Conservation (phyloP, 768 basidiomycete species). For the Boletus reticuloceps region DNA sequence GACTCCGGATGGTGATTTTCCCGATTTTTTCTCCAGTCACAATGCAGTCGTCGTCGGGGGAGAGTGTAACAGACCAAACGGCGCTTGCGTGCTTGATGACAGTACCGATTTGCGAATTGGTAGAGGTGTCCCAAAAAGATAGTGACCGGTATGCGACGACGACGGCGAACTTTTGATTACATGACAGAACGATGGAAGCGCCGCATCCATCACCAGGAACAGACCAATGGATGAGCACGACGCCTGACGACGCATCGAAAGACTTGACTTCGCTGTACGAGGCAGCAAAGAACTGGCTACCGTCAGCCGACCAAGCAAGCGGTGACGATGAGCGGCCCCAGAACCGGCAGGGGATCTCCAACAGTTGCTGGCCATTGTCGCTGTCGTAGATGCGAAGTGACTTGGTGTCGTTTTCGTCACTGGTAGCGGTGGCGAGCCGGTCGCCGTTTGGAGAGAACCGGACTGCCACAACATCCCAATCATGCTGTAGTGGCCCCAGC, state of each 20-base stretch:
- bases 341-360: neutral
- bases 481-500: neutral
- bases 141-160: neutral
- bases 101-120: neutral
- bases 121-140: slow-evolving; percentile 1
- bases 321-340: neutral
- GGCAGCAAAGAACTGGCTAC: neutral
- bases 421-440: no score
- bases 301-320: neutral
- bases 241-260: neutral
- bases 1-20: neutral
- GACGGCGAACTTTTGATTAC: no score
- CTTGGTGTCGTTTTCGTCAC: neutral
- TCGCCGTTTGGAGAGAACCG: no score
- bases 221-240: no score
- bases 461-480: no score
- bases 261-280: neutral
- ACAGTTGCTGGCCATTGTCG: neutral
- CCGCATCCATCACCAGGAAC: no score
- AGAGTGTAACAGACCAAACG: neutral
- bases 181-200: no score
- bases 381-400: neutral
- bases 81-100: neutral
- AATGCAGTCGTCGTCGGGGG: neutral
- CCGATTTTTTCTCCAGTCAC: neutral